Conservation (phyloP, 176 grass and related monocot species). For the Triticum urartu region DNA sequence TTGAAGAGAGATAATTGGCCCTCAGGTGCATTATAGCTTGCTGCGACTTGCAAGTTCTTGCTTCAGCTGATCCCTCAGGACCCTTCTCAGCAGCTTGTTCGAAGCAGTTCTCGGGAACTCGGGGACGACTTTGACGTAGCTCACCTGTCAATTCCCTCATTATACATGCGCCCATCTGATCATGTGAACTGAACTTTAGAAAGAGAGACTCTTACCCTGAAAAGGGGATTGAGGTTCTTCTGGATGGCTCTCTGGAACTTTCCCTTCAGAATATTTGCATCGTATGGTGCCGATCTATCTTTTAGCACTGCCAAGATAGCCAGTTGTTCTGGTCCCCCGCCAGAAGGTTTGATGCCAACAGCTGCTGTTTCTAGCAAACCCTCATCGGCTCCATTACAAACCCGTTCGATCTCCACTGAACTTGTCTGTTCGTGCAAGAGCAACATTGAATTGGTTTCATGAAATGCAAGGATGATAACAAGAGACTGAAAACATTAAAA, state of each 20-base stretch:
- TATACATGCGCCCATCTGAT: not conserved
- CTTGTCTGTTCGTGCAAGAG: slow-evolving; percentile 56
- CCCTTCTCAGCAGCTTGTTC: slow-evolving; percentile 87
- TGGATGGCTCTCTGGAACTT: slow-evolving; percentile 93
- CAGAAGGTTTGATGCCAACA: slow-evolving; percentile 58
- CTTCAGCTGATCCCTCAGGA: slow-evolving; percentile 67
- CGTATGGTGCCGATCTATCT: slow-evolving; percentile 35
- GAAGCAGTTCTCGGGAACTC: slow-evolving; percentile 93
- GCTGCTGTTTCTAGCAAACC: slow-evolving; percentile 82
- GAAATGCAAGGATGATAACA: not conserved
- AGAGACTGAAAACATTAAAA: not conserved
- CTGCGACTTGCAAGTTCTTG: slow-evolving; percentile 49
- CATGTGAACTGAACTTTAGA: not conserved
- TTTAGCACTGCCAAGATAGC: slow-evolving; percentile 78
- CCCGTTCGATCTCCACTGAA: slow-evolving; percentile 85
- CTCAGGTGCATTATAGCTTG: slow-evolving; percentile 39
- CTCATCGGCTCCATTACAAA: slow-evolving; percentile 78
- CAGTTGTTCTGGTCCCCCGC: slow-evolving; percentile 78
- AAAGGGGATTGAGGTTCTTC: slow-evolving; percentile 86
- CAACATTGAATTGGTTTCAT: not conserved
- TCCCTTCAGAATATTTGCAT: slow-evolving; percentile 48
- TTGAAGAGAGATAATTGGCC: not conserved
- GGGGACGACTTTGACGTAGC: slow-evolving; percentile 76
- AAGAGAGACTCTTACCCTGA: slow-evolving; percentile 59
- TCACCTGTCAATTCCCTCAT: slow-evolving; percentile 48